Percentiles rank a stretch among this genome's conserved stretches.
These are phyloP conservation scores for Sphagnurus paluster DNA, from an alignment of 1,284 basidiomycete species.

Conservation along the genomic window DNA sequence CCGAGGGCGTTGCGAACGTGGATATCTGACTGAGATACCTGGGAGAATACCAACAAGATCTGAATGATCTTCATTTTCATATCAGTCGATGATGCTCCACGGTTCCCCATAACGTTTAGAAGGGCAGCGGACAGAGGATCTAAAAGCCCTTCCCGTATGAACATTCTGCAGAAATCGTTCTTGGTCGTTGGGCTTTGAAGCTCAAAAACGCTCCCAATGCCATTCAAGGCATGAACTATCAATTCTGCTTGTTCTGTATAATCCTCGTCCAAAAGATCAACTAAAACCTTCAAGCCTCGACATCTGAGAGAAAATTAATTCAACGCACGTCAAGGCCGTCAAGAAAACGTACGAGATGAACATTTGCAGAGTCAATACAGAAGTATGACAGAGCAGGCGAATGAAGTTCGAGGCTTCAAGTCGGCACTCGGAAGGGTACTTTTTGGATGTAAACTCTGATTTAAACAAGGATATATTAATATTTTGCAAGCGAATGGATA, in stretches of 20 bases:
- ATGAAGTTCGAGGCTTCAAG: slow-evolving; percentile 96
- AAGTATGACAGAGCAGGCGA: slow-evolving; percentile 88
- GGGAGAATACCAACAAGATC: slow-evolving; percentile 90
- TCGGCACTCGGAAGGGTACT: slow-evolving; percentile 90
- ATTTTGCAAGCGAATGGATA: slow-evolving; percentile 2
- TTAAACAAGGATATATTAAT: slow-evolving; percentile 14
- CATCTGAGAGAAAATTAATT: slow-evolving; percentile 53
- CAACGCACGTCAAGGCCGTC: neutral
- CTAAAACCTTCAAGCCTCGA: slow-evolving; percentile 90
- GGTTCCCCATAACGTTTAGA: slow-evolving; percentile 81
- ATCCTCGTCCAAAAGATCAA: slow-evolving; percentile 95
- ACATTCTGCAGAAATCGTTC: slow-evolving; percentile 98
- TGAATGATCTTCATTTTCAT: slow-evolving; percentile 90
- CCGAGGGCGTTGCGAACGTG: slow-evolving; percentile 91
- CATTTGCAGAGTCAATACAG: slow-evolving; percentile 93
- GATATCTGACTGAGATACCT: slow-evolving; percentile 92
- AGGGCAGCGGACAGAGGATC: slow-evolving; percentile 92
- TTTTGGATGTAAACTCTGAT: slow-evolving; percentile 89
- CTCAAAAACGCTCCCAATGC: slow-evolving; percentile 94
- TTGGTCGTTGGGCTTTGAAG: slow-evolving; percentile 93
- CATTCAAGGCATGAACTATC: slow-evolving; percentile 93
- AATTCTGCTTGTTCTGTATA: slow-evolving; percentile 88
- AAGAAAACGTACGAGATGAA: slow-evolving; percentile 83
- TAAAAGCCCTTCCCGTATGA: slow-evolving; percentile 91
- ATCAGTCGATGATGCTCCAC: slow-evolving; percentile 65